These are phyloP conservation scores for Tricholomella constricta DNA, from an alignment of 768 basidiomycete genomes.

Conservation along the genomic window DNA sequence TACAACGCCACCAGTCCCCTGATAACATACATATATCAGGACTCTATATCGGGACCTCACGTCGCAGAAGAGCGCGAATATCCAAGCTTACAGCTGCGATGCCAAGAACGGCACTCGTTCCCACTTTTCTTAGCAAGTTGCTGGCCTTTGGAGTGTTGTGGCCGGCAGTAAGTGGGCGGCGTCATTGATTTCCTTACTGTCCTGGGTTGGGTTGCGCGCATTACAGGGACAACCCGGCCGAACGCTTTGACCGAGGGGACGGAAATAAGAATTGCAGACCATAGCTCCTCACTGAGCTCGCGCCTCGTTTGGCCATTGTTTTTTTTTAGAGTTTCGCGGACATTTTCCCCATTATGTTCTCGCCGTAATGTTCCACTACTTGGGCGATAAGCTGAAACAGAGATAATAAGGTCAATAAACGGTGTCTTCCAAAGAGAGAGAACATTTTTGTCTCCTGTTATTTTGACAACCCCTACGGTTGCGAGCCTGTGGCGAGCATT, in stretches of 20 bases:
- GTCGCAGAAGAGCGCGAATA: no score
- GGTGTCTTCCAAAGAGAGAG: neutral
- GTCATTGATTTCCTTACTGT: no score
- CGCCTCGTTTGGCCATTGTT: neutral
- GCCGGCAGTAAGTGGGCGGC: no score
- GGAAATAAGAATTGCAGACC: neutral
- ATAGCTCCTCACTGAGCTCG: neutral
- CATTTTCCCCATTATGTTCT: neutral
- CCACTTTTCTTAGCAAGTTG: neutral
- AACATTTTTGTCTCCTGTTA: no score
- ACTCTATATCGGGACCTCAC: no score
- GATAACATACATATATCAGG: neutral
- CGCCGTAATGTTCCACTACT: neutral
- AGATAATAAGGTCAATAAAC: neutral
- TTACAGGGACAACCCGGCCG: no score
- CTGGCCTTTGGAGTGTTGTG: neutral
- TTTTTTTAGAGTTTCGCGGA: neutral
- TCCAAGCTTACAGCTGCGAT: neutral
- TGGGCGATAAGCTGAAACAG: neutral
- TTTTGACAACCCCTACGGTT: no score
- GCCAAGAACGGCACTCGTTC: neutral
- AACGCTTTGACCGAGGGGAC: neutral
- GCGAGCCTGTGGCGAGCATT: no score
- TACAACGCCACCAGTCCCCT: neutral
- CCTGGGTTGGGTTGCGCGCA: no score